A percentile compares a stretch with the other conserved stretches of the same genome.
Conservation (phyloP, 2,329 filamentous ascomycete species). For the Furcasterigmium sp. region DNA sequence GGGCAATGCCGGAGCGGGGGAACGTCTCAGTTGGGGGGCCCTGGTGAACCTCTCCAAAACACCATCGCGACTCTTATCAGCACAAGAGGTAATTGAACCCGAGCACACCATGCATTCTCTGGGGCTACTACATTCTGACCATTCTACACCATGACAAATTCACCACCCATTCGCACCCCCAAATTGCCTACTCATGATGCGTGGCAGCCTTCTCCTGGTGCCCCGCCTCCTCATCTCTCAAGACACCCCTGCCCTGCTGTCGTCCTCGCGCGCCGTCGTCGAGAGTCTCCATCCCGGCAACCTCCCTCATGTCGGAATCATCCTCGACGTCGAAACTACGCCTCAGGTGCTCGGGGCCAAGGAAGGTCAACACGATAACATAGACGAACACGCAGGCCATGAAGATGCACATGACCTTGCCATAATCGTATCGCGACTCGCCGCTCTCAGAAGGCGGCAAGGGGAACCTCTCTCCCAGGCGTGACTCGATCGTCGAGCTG, state of each 20-base stretch:
- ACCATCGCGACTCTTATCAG: no score
- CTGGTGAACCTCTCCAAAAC: no score
- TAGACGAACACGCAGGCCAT: slow-evolving; percentile 76
- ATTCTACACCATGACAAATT: no score
- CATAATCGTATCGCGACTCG: slow-evolving; percentile 62
- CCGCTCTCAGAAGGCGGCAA: slow-evolving; percentile 50
- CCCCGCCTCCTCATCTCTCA: slow-evolving; percentile 7
- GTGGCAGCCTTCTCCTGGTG: slow-evolving; percentile 11
- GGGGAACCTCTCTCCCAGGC: slow-evolving; percentile 69
- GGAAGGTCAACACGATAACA: slow-evolving; percentile 54
- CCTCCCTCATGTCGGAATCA: slow-evolving; percentile 42
- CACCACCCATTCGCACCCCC: no score
- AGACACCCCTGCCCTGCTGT: not conserved
- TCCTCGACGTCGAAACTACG: slow-evolving; percentile 45
- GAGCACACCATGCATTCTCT: no score
- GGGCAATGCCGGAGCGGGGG: no score
- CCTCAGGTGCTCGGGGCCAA: slow-evolving; percentile 53
- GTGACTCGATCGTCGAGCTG: slow-evolving; percentile 70
- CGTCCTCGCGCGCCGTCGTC: slow-evolving; percentile 3
- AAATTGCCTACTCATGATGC: slow-evolving; percentile 3
- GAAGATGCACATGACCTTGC: slow-evolving; percentile 84
- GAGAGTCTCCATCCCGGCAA: slow-evolving; percentile 32
- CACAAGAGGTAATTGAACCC: no score
- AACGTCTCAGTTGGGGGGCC: no score
- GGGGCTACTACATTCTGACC: no score